A percentile compares a stretch with the other conserved stretches of the same genome.
Evolutionary conservation across 306 rosid genomes (phyloP).

Genomic region (Ziziphus jujuba): DNA sequence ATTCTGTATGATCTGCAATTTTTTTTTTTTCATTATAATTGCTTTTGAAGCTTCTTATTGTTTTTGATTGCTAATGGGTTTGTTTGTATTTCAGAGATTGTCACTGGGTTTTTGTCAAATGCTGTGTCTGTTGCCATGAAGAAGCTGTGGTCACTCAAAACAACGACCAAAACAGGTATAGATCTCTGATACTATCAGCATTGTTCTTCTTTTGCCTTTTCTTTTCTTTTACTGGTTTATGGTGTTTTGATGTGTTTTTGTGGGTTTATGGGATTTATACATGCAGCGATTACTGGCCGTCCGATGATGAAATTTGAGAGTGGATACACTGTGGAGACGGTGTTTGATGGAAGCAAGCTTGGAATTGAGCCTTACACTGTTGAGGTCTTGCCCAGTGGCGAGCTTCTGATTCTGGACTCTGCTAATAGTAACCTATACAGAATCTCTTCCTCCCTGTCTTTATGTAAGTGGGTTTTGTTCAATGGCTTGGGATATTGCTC

Average conservation of each 20-base stretch:
- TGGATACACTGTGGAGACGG: constrained; percentile 89
- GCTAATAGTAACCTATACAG: constrained; percentile 75
- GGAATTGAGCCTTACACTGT: constrained; percentile 90
- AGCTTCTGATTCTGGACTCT: constrained; percentile 86
- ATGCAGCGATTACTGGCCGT: constrained; percentile 65
- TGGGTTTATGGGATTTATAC: constrained; percentile 5
- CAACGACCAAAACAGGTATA: constrained; percentile 72
- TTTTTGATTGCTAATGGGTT: not conserved
- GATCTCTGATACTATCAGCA: constrained; percentile 39
- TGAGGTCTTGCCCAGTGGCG: constrained; percentile 76
- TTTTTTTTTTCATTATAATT: too few relatives aligned
- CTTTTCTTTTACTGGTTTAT: constrained; percentile 1
- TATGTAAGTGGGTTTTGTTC: constrained; percentile 57
- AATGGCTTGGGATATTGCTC: constrained; percentile 6
- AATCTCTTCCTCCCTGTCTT: constrained; percentile 82
- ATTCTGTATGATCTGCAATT: constrained; percentile 22
- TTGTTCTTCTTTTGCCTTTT: not conserved
- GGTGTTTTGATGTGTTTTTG: constrained; percentile 24
- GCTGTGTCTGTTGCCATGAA: constrained; percentile 64
- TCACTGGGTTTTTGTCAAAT: constrained; percentile 67
- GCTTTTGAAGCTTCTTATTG: constrained; percentile 20
- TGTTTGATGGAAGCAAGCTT: constrained; percentile 96
- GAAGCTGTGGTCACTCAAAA: constrained; percentile 76
- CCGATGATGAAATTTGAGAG: constrained; percentile 91
- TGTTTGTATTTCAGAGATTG: constrained; percentile 49